Base-by-base conservation (phyloP, 257 asterid genomes). In the Nicotiana tabacum region DNA sequence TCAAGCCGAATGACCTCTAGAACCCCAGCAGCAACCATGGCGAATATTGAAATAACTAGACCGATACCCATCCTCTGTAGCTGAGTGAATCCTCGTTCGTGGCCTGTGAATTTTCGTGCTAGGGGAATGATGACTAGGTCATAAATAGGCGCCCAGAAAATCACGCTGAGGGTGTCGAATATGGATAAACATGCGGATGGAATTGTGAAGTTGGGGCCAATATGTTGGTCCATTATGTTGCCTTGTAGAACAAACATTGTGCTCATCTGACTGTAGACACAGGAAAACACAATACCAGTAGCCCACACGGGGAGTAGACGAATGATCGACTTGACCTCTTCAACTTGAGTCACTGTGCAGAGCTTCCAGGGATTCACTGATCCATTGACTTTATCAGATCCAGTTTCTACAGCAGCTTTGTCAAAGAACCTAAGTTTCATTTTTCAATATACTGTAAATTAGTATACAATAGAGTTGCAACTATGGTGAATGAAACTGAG, bases 241-340 rank as follows among this genome's bases (percentile, higher is more conserved):
- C 98, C 99, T 82, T 95, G 99, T 0, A 92, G 87, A 33, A 95
- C 96, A 72, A 95, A 95, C 93, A 95, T 92, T 39, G 98, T 95
- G 96, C 81, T 92, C 97, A 94, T 92, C 81, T 95, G 99, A 46
- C 92, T 82, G 86, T 92, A 95, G 0, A 95, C 98, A 1, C 98
- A 84, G 1, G 96, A 84, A 81, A 94, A 92, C 4, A 95, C 83
- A 33, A 95, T 94, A 3, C 97, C 97, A 0, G 97, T 87, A 0
- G 98, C 97, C 98, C 97, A 95, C 6, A 92, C 70, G 0, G 98
- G 97, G 67, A 95, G 95, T 11, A 95, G 68, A 3, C 95, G 87
- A 80, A 92, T 68, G 15, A 95, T 55, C 78, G 95, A 88, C 80
- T 95, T 95, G 15, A 95, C 57, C 84, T 95, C 99, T 86, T 95